Evolutionary conservation across 768 basidiomycete species (phyloP).

Genomic region (Tylopilus rubrobrunneus): DNA sequence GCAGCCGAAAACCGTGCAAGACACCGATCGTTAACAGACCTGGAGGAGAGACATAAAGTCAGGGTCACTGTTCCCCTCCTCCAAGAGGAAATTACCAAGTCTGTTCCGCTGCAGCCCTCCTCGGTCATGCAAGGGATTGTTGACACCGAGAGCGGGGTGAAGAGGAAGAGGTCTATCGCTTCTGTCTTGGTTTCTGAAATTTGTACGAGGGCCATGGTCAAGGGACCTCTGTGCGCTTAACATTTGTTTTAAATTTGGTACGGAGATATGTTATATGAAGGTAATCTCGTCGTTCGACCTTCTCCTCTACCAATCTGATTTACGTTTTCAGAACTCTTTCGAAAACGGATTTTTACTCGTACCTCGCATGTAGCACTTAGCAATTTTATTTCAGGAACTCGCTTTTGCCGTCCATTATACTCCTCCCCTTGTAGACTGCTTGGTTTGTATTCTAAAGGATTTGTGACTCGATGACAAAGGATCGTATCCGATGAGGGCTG

Average conservation of each 20-base stretch:
- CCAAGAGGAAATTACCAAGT: background rate
- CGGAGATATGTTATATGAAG: background rate
- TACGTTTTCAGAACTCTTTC: too few species aligned
- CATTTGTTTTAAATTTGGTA: background rate
- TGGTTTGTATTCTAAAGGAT: too few species aligned
- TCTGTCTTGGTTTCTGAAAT: constrained; percentile 5
- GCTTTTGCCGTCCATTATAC: too few species aligned
- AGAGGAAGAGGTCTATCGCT: constrained; percentile 5
- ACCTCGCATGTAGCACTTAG: too few species aligned
- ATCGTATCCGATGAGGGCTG: too few species aligned
- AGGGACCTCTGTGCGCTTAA: constrained; percentile 19
- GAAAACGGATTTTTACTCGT: too few species aligned
- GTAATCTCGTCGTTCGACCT: background rate
- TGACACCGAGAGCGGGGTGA: background rate
- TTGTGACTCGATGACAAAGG: too few species aligned
- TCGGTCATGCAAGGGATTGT: background rate
- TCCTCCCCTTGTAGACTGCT: too few species aligned
- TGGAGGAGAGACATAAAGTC: constrained; percentile 18
- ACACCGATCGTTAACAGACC: constrained; percentile 21
- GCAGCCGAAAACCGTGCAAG: constrained; percentile 14
- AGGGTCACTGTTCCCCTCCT: constrained; percentile 19
- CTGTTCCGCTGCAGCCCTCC: background rate
- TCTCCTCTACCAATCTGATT: background rate
- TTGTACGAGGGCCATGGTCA: constrained; percentile 9
- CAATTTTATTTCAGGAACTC: too few species aligned